These are phyloP conservation scores for Dactylellina parvicollis DNA, from an alignment of 2,329 filamentous ascomycete species.

Conservation along the genomic window DNA sequence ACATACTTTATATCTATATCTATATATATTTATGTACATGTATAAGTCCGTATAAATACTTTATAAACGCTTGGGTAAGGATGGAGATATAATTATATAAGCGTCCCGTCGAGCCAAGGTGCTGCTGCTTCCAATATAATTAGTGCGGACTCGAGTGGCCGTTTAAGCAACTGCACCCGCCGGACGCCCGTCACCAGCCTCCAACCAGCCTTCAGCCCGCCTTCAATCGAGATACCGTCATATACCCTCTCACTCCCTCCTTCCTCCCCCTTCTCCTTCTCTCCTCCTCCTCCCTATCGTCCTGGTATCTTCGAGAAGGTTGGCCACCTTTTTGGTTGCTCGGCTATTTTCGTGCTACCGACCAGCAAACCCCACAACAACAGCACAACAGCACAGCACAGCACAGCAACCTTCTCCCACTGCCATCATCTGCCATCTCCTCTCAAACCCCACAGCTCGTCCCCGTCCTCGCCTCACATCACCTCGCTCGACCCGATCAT, in stretches of 20 bases:
- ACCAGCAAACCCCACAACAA: not conserved
- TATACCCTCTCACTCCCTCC: too few species aligned
- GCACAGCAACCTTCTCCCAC: not conserved
- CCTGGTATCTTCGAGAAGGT: too few species aligned
- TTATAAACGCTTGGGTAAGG: too few species aligned
- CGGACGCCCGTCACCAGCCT: not conserved
- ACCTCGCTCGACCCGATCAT: too few species aligned
- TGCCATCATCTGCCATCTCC: not conserved
- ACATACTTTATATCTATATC: too few species aligned
- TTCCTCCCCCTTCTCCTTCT: not conserved
- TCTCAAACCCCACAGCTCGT: not conserved
- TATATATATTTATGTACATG: too few species aligned
- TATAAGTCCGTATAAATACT: too few species aligned
- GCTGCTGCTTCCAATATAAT: too few species aligned
- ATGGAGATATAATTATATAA: too few species aligned
- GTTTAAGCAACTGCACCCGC: constrained; percentile 47
- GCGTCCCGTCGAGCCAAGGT: too few species aligned
- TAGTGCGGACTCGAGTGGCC: constrained; percentile 2
- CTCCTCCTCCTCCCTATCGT: not conserved
- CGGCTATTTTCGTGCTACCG: constrained; percentile 16
- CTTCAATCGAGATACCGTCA: constrained; percentile 1
- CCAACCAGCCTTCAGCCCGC: not conserved
- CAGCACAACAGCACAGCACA: not conserved
- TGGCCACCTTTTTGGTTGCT: not conserved
- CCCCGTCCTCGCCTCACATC: too few species aligned